phyloP scores from a whole-genome alignment of 2,329 filamentous ascomycete species.

The Scedosporium dehoogii region DNA sequence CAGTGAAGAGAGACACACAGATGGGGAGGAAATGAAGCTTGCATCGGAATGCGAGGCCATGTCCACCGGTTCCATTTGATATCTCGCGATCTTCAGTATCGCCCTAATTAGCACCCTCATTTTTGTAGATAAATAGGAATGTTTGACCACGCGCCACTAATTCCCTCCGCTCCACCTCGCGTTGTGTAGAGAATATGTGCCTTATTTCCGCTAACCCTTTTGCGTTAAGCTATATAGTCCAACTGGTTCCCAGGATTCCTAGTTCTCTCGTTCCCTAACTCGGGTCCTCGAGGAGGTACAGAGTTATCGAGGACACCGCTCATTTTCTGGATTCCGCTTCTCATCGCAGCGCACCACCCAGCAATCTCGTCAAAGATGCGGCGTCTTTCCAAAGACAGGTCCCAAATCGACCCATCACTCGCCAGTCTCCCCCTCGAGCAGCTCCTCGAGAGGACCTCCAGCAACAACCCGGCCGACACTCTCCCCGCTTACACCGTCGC shows the following conservation, averaged over 20 bases:
- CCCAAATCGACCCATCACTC: not conserved
- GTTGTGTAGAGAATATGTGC: not conserved
- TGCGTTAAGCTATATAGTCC: not conserved
- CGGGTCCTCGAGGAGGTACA: no score
- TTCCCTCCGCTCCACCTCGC: not conserved
- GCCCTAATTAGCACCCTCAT: no score
- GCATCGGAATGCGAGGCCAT: no score
- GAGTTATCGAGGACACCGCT: no score
- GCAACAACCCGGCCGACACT: not conserved
- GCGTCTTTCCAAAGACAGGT: not conserved
- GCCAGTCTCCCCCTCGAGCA: not conserved
- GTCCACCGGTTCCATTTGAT: no score
- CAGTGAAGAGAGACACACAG: no score
- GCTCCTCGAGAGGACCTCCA: not conserved
- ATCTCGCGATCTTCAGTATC: no score
- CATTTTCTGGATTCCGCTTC: no score
- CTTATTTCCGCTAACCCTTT: not conserved
- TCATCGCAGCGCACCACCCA: not conserved
- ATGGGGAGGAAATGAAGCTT: no score
- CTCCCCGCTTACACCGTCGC: conserved; percentile 2
- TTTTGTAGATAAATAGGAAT: no score
- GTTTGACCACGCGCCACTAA: no score
- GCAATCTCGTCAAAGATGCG: not conserved
- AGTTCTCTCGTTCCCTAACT: no score
- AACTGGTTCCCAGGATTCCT: not conserved